Base-by-base conservation (phyloP, 805 yeast species). In the Debaryomyces hansenii region DNA sequence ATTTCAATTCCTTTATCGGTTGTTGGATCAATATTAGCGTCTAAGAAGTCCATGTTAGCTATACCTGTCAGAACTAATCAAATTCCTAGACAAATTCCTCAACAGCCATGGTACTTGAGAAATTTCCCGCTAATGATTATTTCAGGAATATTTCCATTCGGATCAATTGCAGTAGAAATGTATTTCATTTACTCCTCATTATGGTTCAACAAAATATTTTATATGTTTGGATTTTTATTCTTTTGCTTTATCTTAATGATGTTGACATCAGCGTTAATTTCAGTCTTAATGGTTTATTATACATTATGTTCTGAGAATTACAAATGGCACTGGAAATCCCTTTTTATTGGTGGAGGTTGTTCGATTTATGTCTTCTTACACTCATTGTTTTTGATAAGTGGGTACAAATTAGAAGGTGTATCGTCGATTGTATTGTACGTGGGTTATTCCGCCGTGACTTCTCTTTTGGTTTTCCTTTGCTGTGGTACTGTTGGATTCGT, bases 171-270 rank as follows among this genome's bases (percentile, higher is more conserved):
- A 20, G 94, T 94, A 46, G 97, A 94, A 72, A 80, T 94, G 80
- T 91, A 90, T 69, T 92, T 90, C 72, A 88, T 94, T 58, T 84
- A 88, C 72, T 80, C 88, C 43, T 89, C 96, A 28, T 70, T 94
- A 54, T 92, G 99, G 99, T 89, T 87, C 69, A 90, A 88, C 77
- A 81, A 88, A 65, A 84, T 91, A 53, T 94, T 82, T 75, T 94
- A 91, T 77, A 92, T 94, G 98, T 94, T 94, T 75, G 99, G 98
- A 10, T 94, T 92, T 77, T 73, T 92, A 55, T 88, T 91, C 67
- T 83, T 91, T 71, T 90, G 97, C 58, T 84, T 88, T 63, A 52
- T 85, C n/a, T 75, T 91, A 61, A 86, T 90, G 89, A 72, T 88
- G 10, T 58, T 86, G 56, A 90, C 97, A 4, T 85, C 96, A 11